These are phyloP conservation scores for Pythium oligandrum DNA, from an alignment of 352 stramenopile genomes.

Conservation along the genomic window DNA sequence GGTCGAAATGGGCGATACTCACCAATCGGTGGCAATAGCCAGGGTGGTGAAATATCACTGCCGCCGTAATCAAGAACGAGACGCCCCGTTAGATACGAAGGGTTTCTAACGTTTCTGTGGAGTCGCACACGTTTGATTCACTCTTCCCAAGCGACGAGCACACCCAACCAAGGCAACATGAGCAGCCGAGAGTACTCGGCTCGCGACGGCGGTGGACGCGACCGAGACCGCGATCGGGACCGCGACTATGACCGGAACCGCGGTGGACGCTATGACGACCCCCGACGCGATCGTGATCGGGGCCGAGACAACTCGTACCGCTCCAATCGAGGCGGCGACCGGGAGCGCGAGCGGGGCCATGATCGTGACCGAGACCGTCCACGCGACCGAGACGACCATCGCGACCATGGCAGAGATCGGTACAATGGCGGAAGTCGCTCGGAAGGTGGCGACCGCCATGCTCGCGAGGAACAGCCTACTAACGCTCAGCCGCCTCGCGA, in stretches of 20 bases:
- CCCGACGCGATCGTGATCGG: constrained; percentile 8
- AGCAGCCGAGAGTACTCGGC: constrained; percentile 10
- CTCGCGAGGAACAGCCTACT: constrained; percentile 6
- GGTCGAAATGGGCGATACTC: background rate
- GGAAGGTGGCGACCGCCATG: constrained; percentile 17
- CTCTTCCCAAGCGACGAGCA: no score
- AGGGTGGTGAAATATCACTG: no score
- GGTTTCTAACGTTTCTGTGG: background rate
- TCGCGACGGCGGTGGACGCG: constrained; percentile 17
- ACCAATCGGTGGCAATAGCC: no score
- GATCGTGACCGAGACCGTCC: constrained; percentile 16
- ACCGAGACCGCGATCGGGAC: constrained; percentile 15
- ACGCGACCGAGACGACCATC: constrained; percentile 10
- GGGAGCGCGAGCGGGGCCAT: constrained; percentile 18
- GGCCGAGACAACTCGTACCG: constrained; percentile 1
- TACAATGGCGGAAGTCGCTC: constrained; percentile 1
- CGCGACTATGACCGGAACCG: constrained; percentile 14
- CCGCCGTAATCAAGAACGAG: no score
- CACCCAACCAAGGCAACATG: constrained; percentile 3
- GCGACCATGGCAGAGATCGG: constrained; percentile 26
- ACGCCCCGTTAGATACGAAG: no score
- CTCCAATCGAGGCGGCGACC: constrained; percentile 16
- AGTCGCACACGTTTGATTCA: background rate
- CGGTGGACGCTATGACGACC: constrained; percentile 8
- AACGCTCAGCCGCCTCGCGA: constrained; percentile 1